phyloP scores from a whole-genome alignment of 768 basidiomycete genomes.

The Hortiboletus flavorubellus region DNA sequence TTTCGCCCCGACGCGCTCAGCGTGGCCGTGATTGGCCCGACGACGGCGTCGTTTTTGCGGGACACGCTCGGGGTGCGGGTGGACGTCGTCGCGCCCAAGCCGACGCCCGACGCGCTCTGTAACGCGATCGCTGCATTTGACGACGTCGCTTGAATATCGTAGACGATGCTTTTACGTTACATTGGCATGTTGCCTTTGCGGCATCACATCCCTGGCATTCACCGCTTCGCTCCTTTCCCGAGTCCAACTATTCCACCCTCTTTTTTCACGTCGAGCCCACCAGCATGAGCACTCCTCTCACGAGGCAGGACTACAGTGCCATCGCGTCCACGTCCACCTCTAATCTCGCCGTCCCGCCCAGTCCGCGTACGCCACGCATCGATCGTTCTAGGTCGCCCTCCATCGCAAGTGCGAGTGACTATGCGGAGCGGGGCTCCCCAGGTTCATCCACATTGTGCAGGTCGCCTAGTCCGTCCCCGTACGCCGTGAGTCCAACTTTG shows the following conservation, averaged over 20 bases:
- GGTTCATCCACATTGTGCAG: conserved; percentile 11
- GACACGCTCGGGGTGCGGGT: conserved; percentile 47
- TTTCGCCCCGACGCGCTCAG: conserved; percentile 36
- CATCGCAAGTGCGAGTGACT: conserved; percentile 15
- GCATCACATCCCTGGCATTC: not conserved
- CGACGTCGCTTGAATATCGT: not conserved
- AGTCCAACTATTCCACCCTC: conserved; percentile 20
- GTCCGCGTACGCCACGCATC: conserved; percentile 14
- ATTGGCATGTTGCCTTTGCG: not conserved
- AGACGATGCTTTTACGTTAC: conserved; percentile 11
- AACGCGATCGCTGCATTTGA: conserved; percentile 27
- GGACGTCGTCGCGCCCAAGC: conserved; percentile 52
- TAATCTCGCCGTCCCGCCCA: conserved; percentile 18
- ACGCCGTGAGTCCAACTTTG: conserved; percentile 18
- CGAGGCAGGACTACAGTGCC: conserved; percentile 27
- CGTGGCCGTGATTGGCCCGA: conserved; percentile 67
- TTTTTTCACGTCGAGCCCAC: conserved; percentile 4
- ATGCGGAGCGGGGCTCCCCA: conserved; percentile 15
- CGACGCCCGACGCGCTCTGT: conserved; percentile 51
- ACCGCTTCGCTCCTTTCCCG: not conserved
- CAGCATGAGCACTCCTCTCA: conserved; percentile 27
- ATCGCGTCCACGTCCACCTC: conserved; percentile 25
- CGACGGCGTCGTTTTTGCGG: conserved; percentile 51
- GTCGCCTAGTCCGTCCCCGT: conserved; percentile 28
- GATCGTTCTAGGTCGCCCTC: conserved; percentile 20